Evolutionary conservation across 192 early-diverging fungal species (phyloP).

Genomic region (Backusella circina): DNA sequence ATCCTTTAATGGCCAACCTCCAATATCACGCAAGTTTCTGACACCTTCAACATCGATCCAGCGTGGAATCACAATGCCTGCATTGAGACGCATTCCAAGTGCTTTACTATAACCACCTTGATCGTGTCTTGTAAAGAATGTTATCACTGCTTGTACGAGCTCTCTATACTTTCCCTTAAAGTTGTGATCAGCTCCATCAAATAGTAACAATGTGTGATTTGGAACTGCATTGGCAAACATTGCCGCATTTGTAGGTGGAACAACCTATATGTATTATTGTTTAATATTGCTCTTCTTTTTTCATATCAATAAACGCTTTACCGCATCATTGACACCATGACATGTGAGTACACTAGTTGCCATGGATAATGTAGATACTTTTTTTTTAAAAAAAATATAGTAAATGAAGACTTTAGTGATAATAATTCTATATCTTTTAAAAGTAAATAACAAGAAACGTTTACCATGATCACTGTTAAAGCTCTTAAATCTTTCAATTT

Average conservation of each 20-base stretch:
- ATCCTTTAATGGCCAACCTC: slow-evolving; percentile 47
- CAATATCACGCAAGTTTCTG: slow-evolving; percentile 53
- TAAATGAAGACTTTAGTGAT: too few relatives aligned
- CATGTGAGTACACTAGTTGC: slow-evolving; percentile 46
- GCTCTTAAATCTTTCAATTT: slow-evolving; percentile 17
- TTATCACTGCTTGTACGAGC: slow-evolving; percentile 21
- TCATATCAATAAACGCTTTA: slow-evolving; percentile 12
- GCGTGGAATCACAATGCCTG: slow-evolving; percentile 24
- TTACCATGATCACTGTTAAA: slow-evolving; percentile 27
- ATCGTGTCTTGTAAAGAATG: slow-evolving; percentile 32
- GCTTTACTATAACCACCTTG: slow-evolving; percentile 7
- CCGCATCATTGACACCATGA: slow-evolving; percentile 49
- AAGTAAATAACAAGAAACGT: too few relatives aligned
- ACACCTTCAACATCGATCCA: slow-evolving; percentile 51
- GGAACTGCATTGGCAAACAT: slow-evolving; percentile 32
- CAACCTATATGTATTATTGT: slow-evolving; percentile 29
- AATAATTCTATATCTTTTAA: too few relatives aligned
- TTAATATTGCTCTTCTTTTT: neutral
- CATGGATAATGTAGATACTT: slow-evolving; percentile 42
- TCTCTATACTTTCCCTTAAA: slow-evolving; percentile 37
- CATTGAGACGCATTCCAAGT: slow-evolving; percentile 13
- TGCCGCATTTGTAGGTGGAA: slow-evolving; percentile 42
- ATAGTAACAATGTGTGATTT: slow-evolving; percentile 38
- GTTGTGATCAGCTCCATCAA: slow-evolving; percentile 47
- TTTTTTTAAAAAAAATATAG: neutral